These are phyloP conservation scores for Trametes coccinea DNA, from an alignment of 768 basidiomycete species.

Conservation along the genomic window DNA sequence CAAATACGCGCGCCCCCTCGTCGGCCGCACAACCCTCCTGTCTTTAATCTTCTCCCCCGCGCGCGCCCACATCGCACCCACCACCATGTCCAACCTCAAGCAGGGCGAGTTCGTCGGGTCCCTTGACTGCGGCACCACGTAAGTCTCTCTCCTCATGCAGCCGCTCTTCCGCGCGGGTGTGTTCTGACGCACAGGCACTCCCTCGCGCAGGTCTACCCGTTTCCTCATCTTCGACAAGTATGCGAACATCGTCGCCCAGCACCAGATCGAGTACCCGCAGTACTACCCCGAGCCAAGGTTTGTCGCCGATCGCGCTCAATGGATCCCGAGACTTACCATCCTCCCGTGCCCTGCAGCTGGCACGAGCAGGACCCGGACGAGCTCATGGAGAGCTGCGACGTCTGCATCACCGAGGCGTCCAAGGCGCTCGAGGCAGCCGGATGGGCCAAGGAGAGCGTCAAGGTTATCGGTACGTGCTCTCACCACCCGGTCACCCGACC, in stretches of 20 bases:
- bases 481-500: conserved; percentile 8
- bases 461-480: conserved; percentile 77
- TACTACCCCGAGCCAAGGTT: conserved; percentile 89
- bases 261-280: conserved; percentile 92
- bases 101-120: conserved; percentile 87
- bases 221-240: conserved; percentile 90
- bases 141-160: conserved; percentile 32
- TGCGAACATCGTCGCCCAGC: conserved; percentile 84
- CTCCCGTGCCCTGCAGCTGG: conserved; percentile 56
- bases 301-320: not conserved
- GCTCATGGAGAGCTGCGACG: conserved; percentile 71
- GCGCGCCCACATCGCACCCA: not conserved
- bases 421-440: conserved; percentile 71
- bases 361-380: conserved; percentile 92
- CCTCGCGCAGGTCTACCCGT: conserved; percentile 67
- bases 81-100: conserved; percentile 42
- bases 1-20: conserved; percentile 13
- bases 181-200: not conserved
- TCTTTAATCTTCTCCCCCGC: not conserved
- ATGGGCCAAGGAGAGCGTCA: conserved; percentile 79
- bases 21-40: not conserved
- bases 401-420: conserved; percentile 74
- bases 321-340: not conserved
- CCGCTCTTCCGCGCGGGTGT: not conserved
- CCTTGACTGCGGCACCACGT: conserved; percentile 96